Evolutionary conservation across 2,329 filamentous ascomycete species (phyloP), one percentile per base, ranked within the genome.

Genomic region (Monosporascus cannonballus): DNA sequence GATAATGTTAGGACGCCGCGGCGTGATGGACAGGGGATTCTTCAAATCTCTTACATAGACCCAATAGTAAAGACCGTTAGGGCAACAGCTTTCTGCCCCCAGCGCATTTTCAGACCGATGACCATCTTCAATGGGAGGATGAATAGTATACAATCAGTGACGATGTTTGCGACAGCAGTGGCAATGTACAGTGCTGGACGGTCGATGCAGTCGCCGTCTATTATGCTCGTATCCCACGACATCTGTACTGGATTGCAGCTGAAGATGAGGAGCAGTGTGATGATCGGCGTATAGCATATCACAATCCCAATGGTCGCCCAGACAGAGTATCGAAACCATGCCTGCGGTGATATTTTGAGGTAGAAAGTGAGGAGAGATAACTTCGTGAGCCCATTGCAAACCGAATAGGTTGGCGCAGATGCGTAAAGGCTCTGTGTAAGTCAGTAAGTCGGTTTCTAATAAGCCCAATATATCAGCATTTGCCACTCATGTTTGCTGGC

Each of bases 61-160:
- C 74, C 76, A 6, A 79, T 57, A 7, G 68, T 71, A 48, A 78
- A 69, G 36, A 77, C 72, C 14, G 67, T 58, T 0, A 65, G 64
- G 7, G 76, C 65, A 2, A 66, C 69, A 18, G 75, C 51, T 56
- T 76, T 77, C 54, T 77, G 75, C 50, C 70, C 72, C 47, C 54
- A 60, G 0, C 71, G 69, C 60, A 78, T 69, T 38, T 72, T 68
- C 6, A 78, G 64, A 6, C 60, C 63, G 54, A 69, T 64, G 14
- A 78, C 65, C 11, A 73, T 73, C 2, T 68, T 67, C 48, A 76
- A 68, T 1, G 76, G 76, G 9, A 78, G 61, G 1, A 68, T 54
- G 54, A 74, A 72, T 46, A 75, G 70, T 14, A 74, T 55, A 8
- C 76, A 51, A 57, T 78, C 74, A 30, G 73, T 75, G 37, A 71